Conservation (phyloP, 176 grass and related monocot genomes). For the Dendrocalamus sinicus region DNA sequence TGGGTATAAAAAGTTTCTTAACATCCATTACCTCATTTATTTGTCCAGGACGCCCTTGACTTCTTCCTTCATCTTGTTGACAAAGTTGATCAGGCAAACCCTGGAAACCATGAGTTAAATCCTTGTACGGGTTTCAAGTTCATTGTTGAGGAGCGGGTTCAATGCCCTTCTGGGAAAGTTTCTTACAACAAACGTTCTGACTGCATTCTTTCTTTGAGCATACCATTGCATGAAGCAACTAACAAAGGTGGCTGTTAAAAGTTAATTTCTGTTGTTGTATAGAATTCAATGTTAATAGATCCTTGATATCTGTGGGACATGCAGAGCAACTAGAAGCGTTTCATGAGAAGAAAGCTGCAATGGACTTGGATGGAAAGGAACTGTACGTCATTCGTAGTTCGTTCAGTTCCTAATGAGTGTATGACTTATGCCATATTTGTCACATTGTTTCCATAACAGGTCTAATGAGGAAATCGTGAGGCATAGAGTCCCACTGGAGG, state of each 20-base stretch:
- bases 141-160: conserved; percentile 84
- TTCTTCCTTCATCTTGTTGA: conserved; percentile 93
- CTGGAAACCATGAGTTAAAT: conserved; percentile 68
- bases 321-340: conserved; percentile 91
- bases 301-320: conserved; percentile 49
- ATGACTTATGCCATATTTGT: conserved; percentile 10
- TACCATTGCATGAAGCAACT: conserved; percentile 84
- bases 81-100: conserved; percentile 83
- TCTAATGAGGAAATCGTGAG: conserved; percentile 82
- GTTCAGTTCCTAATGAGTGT: neutral
- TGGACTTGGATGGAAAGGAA: conserved; percentile 81
- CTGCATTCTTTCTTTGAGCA: conserved; percentile 79
- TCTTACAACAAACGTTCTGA: conserved; percentile 89
- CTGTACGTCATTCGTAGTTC: conserved; percentile 59
- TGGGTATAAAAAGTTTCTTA: conserved; percentile 23
- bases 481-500: conserved; percentile 88
- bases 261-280: conserved; percentile 10
- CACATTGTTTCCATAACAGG: conserved; percentile 50
- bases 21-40: conserved; percentile 16
- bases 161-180: conserved; percentile 95
- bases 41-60: conserved; percentile 81
- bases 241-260: conserved; percentile 76
- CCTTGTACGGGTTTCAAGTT: conserved; percentile 87
- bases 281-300: neutral
- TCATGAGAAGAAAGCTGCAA: conserved; percentile 71